These are phyloP conservation scores for Pythium volutum DNA, from an alignment of 352 stramenopile species.

Conservation along the genomic window DNA sequence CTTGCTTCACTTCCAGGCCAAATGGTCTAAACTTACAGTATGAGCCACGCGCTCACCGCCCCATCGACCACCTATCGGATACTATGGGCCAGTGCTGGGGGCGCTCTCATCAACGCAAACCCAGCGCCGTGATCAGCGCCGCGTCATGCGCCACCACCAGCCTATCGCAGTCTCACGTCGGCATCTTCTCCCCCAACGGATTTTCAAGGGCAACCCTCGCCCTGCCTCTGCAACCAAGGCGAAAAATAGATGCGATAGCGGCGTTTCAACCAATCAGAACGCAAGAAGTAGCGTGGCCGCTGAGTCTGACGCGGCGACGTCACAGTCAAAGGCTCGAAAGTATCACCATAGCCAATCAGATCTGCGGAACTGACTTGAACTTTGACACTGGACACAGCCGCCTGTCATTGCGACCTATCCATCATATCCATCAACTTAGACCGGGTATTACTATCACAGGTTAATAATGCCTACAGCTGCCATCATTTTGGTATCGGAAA, in stretches of 20 bases:
- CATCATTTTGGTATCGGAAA: not conserved
- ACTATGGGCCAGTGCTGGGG: no score
- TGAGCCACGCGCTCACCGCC: no score
- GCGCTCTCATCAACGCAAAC: not conserved
- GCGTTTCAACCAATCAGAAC: constrained; percentile 18
- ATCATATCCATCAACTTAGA: constrained; percentile 8
- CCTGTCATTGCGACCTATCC: not conserved
- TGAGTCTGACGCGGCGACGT: constrained; percentile 24
- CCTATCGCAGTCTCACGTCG: not conserved
- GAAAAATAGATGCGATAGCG: constrained; percentile 20
- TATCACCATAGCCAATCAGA: constrained; percentile 16
- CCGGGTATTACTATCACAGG: not conserved
- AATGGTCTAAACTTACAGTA: no score
- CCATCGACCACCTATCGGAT: no score
- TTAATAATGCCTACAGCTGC: not conserved
- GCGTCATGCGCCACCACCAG: constrained; percentile 3
- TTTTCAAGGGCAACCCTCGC: not conserved
- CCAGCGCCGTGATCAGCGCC: not conserved
- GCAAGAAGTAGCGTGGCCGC: not conserved
- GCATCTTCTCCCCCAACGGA: not conserved
- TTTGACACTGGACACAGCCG: not conserved
- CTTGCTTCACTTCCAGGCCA: no score
- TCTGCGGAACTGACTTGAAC: constrained; percentile 14
- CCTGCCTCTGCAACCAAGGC: no score
- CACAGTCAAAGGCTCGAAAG: constrained; percentile 2